Conservation (phyloP, 75 land plant species). For the Pinus albicaulis region DNA sequence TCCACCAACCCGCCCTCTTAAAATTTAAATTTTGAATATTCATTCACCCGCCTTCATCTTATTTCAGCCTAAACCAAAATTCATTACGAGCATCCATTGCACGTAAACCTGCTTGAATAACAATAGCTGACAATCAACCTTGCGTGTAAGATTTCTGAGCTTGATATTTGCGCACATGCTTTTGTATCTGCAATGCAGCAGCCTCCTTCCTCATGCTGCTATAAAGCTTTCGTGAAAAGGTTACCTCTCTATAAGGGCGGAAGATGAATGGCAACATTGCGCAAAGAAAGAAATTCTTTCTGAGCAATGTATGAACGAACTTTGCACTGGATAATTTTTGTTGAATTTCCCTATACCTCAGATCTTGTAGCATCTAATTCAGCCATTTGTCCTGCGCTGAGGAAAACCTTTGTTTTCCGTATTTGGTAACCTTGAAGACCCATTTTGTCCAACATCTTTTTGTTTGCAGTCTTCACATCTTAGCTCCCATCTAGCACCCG, state of each 20-base stretch:
- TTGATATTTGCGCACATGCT: conserved; percentile 57
- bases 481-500: too few species aligned
- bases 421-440: too few species aligned
- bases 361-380: conserved; percentile 74
- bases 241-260: conserved; percentile 92
- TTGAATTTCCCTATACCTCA: conserved; percentile 83
- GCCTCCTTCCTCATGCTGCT: conserved; percentile 76
- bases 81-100: conserved; percentile 91
- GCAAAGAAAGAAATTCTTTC: conserved; percentile 55
- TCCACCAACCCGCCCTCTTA: too few species aligned
- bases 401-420: too few species aligned
- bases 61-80: conserved; percentile 56
- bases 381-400: conserved; percentile 92
- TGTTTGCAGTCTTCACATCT: too few species aligned
- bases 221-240: conserved; percentile 60
- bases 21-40: too few species aligned
- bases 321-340: conserved; percentile 81
- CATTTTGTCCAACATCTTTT: too few species aligned
- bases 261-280: conserved; percentile 50
- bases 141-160: conserved; percentile 60
- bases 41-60: too few species aligned
- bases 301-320: conserved; percentile 76
- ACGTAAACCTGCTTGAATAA: conserved; percentile 77
- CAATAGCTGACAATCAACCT: conserved; percentile 49
- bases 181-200: conserved; percentile 79